These are phyloP conservation scores for Agapanthus africanus DNA, from an alignment of 106 monocot species.

Conservation along the genomic window DNA sequence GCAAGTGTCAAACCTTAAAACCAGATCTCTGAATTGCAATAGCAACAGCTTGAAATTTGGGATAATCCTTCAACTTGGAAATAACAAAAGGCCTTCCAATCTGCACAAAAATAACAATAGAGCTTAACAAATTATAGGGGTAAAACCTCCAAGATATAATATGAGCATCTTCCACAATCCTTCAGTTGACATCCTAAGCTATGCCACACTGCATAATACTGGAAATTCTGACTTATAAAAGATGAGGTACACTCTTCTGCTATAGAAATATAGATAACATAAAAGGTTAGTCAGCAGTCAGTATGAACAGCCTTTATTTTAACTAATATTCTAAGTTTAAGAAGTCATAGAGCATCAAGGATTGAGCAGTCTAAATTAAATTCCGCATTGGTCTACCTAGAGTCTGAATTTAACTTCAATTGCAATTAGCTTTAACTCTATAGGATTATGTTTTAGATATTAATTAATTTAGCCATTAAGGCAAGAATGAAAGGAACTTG, in stretches of 20 bases:
- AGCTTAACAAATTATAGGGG: not conserved
- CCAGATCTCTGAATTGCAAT: conserved; percentile 99
- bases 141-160: not conserved
- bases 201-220: not conserved
- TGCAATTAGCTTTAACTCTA: too few species aligned
- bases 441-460: too few species aligned
- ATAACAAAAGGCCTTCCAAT: conserved; percentile 93
- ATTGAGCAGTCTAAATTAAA: too few species aligned
- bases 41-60: conserved; percentile 97
- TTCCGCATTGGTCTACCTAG: too few species aligned
- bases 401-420: too few species aligned
- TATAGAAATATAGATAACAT: not conserved
- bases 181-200: not conserved
- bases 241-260: not conserved
- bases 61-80: conserved; percentile 89
- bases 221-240: not conserved
- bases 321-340: too few species aligned
- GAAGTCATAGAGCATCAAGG: too few species aligned
- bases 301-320: too few species aligned
- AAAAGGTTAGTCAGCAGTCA: too few species aligned
- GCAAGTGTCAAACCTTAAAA: conserved; percentile 62
- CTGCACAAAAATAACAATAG: conserved; percentile 26
- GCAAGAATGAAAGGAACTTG: too few species aligned
- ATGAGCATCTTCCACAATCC: not conserved
- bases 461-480: too few species aligned